These are phyloP conservation scores for Achaetomiella virescens DNA, from an alignment of 495 filamentous ascomycete genomes.

Conservation along the genomic window DNA sequence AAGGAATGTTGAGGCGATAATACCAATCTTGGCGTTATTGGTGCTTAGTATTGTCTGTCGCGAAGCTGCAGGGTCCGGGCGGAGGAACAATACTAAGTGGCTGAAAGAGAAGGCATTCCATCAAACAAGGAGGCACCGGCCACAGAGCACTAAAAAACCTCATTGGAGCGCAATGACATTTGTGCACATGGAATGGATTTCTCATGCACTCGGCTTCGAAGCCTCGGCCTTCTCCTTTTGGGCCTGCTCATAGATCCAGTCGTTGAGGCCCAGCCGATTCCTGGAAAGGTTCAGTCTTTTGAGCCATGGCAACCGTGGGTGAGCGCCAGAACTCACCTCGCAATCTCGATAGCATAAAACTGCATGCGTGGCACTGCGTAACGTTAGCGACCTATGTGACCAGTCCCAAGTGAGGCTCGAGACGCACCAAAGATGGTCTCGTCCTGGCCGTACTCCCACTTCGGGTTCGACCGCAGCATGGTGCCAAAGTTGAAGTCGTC, in stretches of 20 bases:
- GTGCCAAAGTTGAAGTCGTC: conserved; percentile 98
- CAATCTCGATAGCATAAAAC: conserved; percentile 96
- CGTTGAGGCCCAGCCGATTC: conserved; percentile 83
- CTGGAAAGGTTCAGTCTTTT: conserved; percentile 68
- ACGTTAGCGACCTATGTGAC: conserved; percentile 12
- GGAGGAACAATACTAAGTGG: conserved; percentile 23
- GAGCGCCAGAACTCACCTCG: conserved; percentile 45
- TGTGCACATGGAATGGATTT: background rate
- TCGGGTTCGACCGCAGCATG: conserved; percentile 72
- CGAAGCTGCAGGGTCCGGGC: background rate
- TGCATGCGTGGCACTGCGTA: conserved; percentile 77
- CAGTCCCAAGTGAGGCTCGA: background rate
- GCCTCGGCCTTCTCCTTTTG: conserved; percentile 28
- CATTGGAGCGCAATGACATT: background rate
- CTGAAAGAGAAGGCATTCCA: conserved; percentile 15
- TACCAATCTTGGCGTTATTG: conserved; percentile 12
- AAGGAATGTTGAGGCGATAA: background rate
- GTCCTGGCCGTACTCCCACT: conserved; percentile 77
- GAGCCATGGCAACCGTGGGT: conserved; percentile 12
- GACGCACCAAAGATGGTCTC: conserved; percentile 81
- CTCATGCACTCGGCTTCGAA: conserved; percentile 15
- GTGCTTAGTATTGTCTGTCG: conserved; percentile 24
- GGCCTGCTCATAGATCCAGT: conserved; percentile 86
- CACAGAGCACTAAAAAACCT: background rate
- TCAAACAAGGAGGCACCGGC: background rate